Conservation (phyloP, 805 yeast species). For the Starmerella lactis-condensi region DNA sequence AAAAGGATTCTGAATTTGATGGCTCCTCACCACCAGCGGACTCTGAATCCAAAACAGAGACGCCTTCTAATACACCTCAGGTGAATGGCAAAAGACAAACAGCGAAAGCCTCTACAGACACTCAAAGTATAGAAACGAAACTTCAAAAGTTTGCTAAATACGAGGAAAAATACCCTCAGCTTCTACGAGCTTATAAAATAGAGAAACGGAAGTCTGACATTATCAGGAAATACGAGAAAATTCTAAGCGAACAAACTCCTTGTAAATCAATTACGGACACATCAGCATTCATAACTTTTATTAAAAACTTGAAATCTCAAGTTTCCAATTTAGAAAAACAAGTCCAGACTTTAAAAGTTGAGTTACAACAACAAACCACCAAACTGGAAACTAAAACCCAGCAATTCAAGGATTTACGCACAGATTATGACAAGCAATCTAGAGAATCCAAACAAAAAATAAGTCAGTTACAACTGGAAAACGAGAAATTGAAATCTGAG, state of each 20-base stretch:
- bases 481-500: too few relatives aligned
- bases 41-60: not conserved
- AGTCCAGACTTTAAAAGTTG: slow-evolving; percentile 4
- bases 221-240: slow-evolving; percentile 43
- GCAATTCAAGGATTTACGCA: too few relatives aligned
- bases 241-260: slow-evolving; percentile 66
- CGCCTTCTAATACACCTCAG: not conserved
- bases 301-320: slow-evolving; percentile 43
- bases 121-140: slow-evolving; percentile 8
- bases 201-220: slow-evolving; percentile 53
- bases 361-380: too few relatives aligned
- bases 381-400: too few relatives aligned
- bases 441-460: not conserved
- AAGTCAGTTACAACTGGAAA: not conserved
- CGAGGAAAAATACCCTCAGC: slow-evolving; percentile 71
- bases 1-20: not conserved
- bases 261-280: slow-evolving; percentile 56
- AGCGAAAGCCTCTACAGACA: not conserved
- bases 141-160: slow-evolving; percentile 30
- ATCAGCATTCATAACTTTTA: slow-evolving; percentile 48
- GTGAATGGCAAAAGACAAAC: not conserved
- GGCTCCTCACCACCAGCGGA: too few relatives aligned
- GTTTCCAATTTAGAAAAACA: not conserved
- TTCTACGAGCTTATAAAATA: slow-evolving; percentile 65
- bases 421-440: too few relatives aligned